Conservation (phyloP, 345 rosid species). For the Salix udensis region DNA sequence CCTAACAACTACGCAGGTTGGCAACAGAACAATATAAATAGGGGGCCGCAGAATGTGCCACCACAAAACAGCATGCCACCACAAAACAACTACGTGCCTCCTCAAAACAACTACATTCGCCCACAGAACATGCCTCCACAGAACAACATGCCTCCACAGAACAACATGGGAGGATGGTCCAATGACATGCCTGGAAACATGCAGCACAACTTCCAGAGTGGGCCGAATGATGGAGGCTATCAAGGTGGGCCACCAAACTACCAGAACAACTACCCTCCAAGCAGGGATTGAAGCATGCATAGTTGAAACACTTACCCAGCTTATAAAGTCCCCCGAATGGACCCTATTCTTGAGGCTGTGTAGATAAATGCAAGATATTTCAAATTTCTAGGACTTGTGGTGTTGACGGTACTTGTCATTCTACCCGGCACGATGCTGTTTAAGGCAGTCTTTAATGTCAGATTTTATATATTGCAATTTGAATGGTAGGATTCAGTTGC, state of each 20-base stretch:
- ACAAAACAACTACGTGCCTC: neutral
- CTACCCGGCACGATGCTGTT: no score
- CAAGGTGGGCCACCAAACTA: slow-evolving; percentile 23
- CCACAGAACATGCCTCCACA: neutral
- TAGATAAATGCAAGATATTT: slow-evolving; percentile 25
- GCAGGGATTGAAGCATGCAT: slow-evolving; percentile 18
- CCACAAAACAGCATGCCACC: slow-evolving; percentile 18
- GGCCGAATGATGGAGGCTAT: slow-evolving; percentile 13
- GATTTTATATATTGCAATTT: neutral
- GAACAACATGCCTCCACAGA: slow-evolving; percentile 15
- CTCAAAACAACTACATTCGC: neutral
- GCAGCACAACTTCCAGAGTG: slow-evolving; percentile 16
- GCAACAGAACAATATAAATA: slow-evolving; percentile 12
- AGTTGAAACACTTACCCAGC: slow-evolving; percentile 16
- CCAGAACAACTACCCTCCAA: slow-evolving; percentile 28
- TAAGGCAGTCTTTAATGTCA: no score
- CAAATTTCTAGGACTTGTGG: neutral
- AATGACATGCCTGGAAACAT: slow-evolving; percentile 10
- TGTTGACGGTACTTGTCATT: neutral
- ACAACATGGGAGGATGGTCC: slow-evolving; percentile 27
- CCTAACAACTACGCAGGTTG: neutral
- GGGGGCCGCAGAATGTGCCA: slow-evolving; percentile 17
- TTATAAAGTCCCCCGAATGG: neutral
- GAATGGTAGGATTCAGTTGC: neutral
- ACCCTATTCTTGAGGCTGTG: slow-evolving; percentile 4